Base-by-base conservation (phyloP, 495 filamentous ascomycete species). In the Penicillium simplicissimum region DNA sequence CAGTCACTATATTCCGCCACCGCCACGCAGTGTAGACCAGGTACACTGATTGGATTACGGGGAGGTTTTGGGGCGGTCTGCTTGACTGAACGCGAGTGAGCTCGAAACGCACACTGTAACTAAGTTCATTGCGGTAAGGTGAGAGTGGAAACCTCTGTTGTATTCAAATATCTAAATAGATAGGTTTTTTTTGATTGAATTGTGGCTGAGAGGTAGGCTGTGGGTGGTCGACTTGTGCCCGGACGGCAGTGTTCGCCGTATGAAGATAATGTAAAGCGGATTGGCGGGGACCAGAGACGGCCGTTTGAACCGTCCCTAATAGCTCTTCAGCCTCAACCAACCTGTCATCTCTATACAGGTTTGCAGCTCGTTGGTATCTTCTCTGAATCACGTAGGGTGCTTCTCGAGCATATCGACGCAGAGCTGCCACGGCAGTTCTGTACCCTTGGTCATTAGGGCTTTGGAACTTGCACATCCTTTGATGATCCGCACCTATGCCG, bases 381-480 rank as follows among this genome's bases (percentile, higher is more conserved):
- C 40, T 51, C 42, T 51, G 56, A 51, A 58, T 58, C 56, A 58
- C 43, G 11, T 58, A 5, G 17, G 55, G 55, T 47, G 55, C 55
- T 11, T 57, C 55, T 47, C 55, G 55, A 45, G 37, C 55, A 57
- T 45, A 57, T n/a, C 55, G 55, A 57, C 55, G 55, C 28, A 57
- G 38, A 3, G 55, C 55, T 43, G 55, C 55, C 55, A 57, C 55
- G 4, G 55, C 38, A 31, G 55, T 57, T 57, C 55, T 57, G 15
- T 45, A 57, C 6, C 55, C 55, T 47, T 57, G 55, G 14, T 57
- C 36, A 45, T 2, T n/a, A 31, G 55, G 55, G 14, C 55, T 57
- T 57, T 57, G 55, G 38, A 57, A 57, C 25, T 57, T 57, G 55
- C 55, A 57, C 55, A 57, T 57, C 19, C 55, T 17, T n/a, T 57